These are phyloP conservation scores for Penicillium maclennaniae DNA, from an alignment of 495 filamentous ascomycete genomes.

Conservation along the genomic window DNA sequence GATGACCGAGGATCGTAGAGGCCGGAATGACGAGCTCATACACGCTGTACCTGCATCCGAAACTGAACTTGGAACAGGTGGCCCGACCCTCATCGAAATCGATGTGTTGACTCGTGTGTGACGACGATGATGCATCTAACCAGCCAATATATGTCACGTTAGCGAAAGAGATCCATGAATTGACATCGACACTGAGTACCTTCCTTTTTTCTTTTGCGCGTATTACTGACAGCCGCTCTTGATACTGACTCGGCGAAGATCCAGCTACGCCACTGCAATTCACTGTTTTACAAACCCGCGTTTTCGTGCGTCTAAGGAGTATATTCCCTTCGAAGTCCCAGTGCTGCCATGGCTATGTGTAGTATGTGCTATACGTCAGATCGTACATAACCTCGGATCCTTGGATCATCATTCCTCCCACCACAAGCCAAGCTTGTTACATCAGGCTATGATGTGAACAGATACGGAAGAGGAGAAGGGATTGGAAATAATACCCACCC, in stretches of 20 bases:
- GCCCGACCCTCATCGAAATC: constrained; percentile 11
- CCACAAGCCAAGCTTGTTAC: background rate
- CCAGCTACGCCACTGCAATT: constrained; percentile 5
- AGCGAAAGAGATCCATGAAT: background rate
- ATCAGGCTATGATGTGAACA: background rate
- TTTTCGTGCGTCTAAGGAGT: background rate
- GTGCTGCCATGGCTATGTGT: background rate
- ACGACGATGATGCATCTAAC: background rate
- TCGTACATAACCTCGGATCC: background rate
- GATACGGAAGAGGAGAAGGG: too few species aligned
- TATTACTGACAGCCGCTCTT: background rate
- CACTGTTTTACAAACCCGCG: background rate
- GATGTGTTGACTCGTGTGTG: constrained; percentile 10
- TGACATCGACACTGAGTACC: background rate
- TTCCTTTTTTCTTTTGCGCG: background rate
- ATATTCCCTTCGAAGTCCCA: background rate
- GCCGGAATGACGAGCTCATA: constrained; percentile 15
- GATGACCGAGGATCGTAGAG: constrained; percentile 11
- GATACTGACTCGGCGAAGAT: background rate
- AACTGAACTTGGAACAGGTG: constrained; percentile 1
- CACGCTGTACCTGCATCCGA: constrained; percentile 23
- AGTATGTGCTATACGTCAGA: background rate
- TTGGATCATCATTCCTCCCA: background rate
- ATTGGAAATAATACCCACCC: too few species aligned
- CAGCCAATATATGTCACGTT: background rate